Evolutionary conservation across 1,284 basidiomycete species (phyloP), one percentile per base, ranked within the genome.

Genomic region (Naganishia liquefaciens): DNA sequence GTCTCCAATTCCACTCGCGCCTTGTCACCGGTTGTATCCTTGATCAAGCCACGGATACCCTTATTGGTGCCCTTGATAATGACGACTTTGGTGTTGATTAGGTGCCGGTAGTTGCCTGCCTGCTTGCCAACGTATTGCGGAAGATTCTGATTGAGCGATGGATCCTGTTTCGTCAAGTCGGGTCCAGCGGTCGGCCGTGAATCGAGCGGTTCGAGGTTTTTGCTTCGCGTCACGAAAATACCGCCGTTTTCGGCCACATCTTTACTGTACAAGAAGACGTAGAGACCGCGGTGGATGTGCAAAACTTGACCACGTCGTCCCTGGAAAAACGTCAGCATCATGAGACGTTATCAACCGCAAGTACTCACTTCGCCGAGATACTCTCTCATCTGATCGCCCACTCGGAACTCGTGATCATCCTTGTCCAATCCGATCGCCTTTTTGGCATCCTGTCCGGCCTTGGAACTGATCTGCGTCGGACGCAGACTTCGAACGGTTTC

Each of bases 81-180:
- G 17, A 86, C 85, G 19, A 98, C 91, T 4, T 84, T 82, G 2
- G 86, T 84, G 33, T 93, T 94, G 71, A 93, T 88, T 72, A 91
- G 84, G 44, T 89, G 84, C 76, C 97, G 93, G 68, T 74, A 71
- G 89, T 83, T 64, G 75, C 63, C 85, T 83, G 61, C 85, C 79
- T 73, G 68, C 81, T 85, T 77, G 43, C 65, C 67, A 28, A 28
- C 53, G 58, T 47, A 62, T 64, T 63, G 63, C 3, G 74, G 75
- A n/a, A 76, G 66, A 51, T 76, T 74, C 44, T 73, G 71, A 43
- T 77, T 74, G 53, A 93, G 77, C 1, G 89, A 86, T 7, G 95
- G 94, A 76, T 98, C 98, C 87, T 95, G 89, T 80, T 95, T 94
- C n/a, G 90, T 89, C n/a, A 93, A 81, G 78, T 98, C 93, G 7